phyloP scores from a whole-genome alignment of 768 basidiomycete species.

The Suillus decipiens region DNA sequence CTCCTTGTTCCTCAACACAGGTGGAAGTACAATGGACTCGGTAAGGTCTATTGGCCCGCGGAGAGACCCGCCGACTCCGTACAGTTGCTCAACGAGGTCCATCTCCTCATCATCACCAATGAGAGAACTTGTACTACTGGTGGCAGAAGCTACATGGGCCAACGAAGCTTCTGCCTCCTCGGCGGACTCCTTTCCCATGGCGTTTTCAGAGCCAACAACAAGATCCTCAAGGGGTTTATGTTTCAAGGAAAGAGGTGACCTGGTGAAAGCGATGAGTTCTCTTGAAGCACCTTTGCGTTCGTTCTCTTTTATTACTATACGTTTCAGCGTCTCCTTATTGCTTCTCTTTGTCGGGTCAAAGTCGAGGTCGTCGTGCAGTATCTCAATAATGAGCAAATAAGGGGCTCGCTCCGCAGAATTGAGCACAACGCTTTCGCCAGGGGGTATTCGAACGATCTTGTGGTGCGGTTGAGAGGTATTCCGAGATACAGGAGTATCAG shows the following conservation, averaged over 20 bases:
- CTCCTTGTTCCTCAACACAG: slow-evolving; percentile 84
- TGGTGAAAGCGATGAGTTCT: slow-evolving; percentile 52
- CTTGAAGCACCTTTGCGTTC: slow-evolving; percentile 58
- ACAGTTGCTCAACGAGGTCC: slow-evolving; percentile 95
- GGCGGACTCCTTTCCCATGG: slow-evolving; percentile 30
- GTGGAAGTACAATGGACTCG: slow-evolving; percentile 81
- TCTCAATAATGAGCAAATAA: slow-evolving; percentile 89
- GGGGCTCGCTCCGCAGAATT: slow-evolving; percentile 98
- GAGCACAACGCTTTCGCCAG: slow-evolving; percentile 95
- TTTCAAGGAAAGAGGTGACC: slow-evolving; percentile 13
- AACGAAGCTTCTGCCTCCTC: slow-evolving; percentile 24
- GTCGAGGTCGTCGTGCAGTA: slow-evolving; percentile 86
- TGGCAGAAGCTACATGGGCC: slow-evolving; percentile 21
- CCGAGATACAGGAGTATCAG: slow-evolving; percentile 49
- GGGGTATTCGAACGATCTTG: slow-evolving; percentile 94
- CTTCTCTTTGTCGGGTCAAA: slow-evolving; percentile 83
- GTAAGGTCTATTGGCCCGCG: slow-evolving; percentile 77
- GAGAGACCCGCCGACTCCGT: slow-evolving; percentile 75
- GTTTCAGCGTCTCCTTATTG: slow-evolving; percentile 85
- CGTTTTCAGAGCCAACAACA: slow-evolving; percentile 33
- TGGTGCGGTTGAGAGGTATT: slow-evolving; percentile 71
- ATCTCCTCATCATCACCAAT: slow-evolving; percentile 78
- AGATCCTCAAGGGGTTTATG: slow-evolving; percentile 26
- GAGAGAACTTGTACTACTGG: slow-evolving; percentile 22
- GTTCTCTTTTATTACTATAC: slow-evolving; percentile 67